Base-by-base conservation (phyloP, 1,284 basidiomycete species). In the Melampsora larici-populina region DNA sequence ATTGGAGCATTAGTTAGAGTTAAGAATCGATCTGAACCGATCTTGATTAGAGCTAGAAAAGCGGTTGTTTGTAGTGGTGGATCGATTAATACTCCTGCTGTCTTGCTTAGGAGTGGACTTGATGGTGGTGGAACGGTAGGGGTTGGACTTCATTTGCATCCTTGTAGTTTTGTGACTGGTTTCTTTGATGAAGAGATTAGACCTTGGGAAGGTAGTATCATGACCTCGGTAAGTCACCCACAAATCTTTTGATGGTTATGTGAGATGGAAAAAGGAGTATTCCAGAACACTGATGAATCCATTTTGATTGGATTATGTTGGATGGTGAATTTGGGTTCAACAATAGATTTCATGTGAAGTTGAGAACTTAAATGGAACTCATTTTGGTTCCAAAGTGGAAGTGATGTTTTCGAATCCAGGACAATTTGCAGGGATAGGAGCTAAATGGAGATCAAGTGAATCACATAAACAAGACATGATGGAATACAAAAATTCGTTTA, bases 341-440 rank as follows among this genome's bases (percentile, higher is more conserved):
- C 8, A n/a, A n/a, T 31, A 74, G 72, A 66, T 74, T 36, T 74
- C 72, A 31, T 80, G 79, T 79, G 83, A 83, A 51, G 81, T 79
- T 48, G 82, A 83, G 66, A 84, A 85, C 79, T 79, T 79, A 55
- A 82, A 83, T n/a, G 82, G 82, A 0, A 80, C 79, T 1, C 82
- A 82, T 26, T 82, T 84, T 78, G 84, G 86, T 36, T 84, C 83
- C 80, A 86, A 86, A 83, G 81, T 87, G 73, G 86, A 86, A 80
- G 84, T 85, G 29, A 84, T 85, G 64, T 82, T 83, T 65, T 85
- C 85, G 65, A 81, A 84, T 76, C 85, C 85, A 1, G 81, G 81
- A 24, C 80, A 81, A 24, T 81, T 84, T 63, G 82, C 84, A 48
- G 81, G 82, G 40, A 80, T 83, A 15, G 83, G 84, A 76, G 78